Evolutionary conservation across 345 rosid species (phyloP), one percentile per base, ranked within the genome.

Genomic region (Alliaria petiolata): DNA sequence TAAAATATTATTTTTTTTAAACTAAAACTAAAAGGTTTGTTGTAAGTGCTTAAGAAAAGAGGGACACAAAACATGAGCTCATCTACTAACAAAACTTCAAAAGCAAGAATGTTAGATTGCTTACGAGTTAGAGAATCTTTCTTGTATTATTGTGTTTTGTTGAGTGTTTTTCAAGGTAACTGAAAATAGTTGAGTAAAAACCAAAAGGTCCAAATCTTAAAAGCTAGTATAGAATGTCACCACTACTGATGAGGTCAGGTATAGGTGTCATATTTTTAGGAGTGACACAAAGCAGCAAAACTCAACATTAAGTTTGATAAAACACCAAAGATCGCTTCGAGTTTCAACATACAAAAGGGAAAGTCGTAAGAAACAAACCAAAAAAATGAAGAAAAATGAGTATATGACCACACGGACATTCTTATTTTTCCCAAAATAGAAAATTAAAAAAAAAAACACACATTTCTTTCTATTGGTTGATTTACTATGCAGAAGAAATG

Each of bases 61-160:
- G 3, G 20, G 8, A 42, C 3, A 17, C 15, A 25, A 45, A 44
- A 22, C 39, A 58, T 57, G 62, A 58, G 34, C 11, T 69, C 33
- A 11, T n/a, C 10, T 69, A 34, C 22, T 34, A 33, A 2, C 46
- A 56, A 69, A 46, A 15, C 66, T 69, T 69, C 19, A 59, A 69
- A 69, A 46, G 11, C 66, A 69, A 69, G 47, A 15, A 58, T 45
- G 17, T 35, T 31, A 16, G 43, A 31, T 69, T 69, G 65, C 74
- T 57, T 58, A 56, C 3, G 47, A 58, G 11, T 22, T 25, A 46
- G 56, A 22, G 30, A 34, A 70, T 15, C 39, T 33, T 6, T 47
- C 1, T 19, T 28, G 10, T 4, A 7, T 33, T 62, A 31, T 62
- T 31, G 12, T n/a, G 44, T 28, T 28, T 8, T 44, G 3, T 50